Evolutionary conservation across 306 rosid genomes (phyloP).

Genomic region (Hippophae gyantsensis): DNA sequence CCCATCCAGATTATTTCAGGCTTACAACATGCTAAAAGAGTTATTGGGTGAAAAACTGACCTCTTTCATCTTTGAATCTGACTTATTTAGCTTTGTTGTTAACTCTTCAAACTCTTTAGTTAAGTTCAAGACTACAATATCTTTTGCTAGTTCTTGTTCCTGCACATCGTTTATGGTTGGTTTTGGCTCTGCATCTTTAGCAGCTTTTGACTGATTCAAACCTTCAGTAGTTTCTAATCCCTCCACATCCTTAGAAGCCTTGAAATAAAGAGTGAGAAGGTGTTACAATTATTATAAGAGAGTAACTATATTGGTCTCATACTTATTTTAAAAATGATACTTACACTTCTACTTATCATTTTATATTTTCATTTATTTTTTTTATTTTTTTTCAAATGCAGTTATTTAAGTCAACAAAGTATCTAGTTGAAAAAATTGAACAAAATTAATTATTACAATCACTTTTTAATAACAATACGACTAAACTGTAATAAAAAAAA

Average conservation of each 20-base stretch:
- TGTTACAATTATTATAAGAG: background rate
- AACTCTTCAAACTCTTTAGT: slow-evolving; percentile 48
- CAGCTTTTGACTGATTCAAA: slow-evolving; percentile 27
- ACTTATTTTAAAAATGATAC: no score
- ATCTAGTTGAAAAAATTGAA: no score
- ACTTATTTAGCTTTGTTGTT: slow-evolving; percentile 39
- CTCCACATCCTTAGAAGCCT: slow-evolving; percentile 45
- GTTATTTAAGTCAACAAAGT: no score
- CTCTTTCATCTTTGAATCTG: slow-evolving; percentile 69
- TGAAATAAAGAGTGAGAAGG: slow-evolving; percentile 2
- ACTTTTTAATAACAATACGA: no score
- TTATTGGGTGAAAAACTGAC: slow-evolving; percentile 34
- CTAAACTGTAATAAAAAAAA: no score
- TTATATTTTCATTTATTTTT: no score
- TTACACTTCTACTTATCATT: no score
- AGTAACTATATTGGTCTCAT: no score
- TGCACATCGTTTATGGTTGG: slow-evolving; percentile 24
- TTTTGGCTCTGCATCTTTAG: slow-evolving; percentile 19
- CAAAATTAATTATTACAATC: no score
- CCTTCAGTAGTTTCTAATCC: slow-evolving; percentile 35
- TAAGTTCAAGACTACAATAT: slow-evolving; percentile 22
- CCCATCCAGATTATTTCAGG: slow-evolving; percentile 5
- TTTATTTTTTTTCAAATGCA: no score
- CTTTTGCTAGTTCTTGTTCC: slow-evolving; percentile 31
- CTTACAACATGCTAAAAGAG: background rate